Conservation (phyloP, 495 filamentous ascomycete species). For the Friedmanniomyces simplex region DNA sequence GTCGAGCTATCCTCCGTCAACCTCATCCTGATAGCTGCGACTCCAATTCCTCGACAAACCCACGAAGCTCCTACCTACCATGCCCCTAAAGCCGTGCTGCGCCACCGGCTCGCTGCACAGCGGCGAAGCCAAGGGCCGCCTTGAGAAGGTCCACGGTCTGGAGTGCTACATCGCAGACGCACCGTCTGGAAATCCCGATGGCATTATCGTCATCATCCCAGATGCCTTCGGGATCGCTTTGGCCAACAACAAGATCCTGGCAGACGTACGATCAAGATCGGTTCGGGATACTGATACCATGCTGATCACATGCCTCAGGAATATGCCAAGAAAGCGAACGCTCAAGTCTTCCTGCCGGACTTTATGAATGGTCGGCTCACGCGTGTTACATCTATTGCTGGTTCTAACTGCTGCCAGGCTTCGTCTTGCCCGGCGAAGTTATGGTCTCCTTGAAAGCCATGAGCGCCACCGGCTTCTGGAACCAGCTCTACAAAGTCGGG, state of each 20-base stretch:
- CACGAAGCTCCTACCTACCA: neutral
- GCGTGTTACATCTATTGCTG: neutral
- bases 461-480: slow-evolving; percentile 13
- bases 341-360: slow-evolving; percentile 21
- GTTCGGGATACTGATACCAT: neutral
- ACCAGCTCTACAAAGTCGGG: slow-evolving; percentile 18
- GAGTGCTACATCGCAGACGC: slow-evolving; percentile 27
- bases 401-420: slow-evolving; percentile 2
- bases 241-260: slow-evolving; percentile 26
- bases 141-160: slow-evolving; percentile 24
- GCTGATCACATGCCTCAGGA: neutral
- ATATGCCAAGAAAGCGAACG: slow-evolving; percentile 11
- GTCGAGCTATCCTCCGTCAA: neutral
- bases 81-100: slow-evolving; percentile 21
- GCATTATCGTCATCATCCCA: slow-evolving; percentile 27
- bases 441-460: slow-evolving; percentile 22
- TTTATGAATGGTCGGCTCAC: slow-evolving; percentile 23
- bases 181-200: slow-evolving; percentile 15
- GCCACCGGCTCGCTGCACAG: slow-evolving; percentile 25
- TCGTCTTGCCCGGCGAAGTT: slow-evolving; percentile 10
- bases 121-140: slow-evolving; percentile 21
- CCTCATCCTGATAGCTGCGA: neutral
- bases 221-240: slow-evolving; percentile 27
- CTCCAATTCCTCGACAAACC: no score
- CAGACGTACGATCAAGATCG: slow-evolving; percentile 22